These are phyloP conservation scores for Lachnellula subtilissima DNA, from an alignment of 2,329 filamentous ascomycete species.

Conservation along the genomic window DNA sequence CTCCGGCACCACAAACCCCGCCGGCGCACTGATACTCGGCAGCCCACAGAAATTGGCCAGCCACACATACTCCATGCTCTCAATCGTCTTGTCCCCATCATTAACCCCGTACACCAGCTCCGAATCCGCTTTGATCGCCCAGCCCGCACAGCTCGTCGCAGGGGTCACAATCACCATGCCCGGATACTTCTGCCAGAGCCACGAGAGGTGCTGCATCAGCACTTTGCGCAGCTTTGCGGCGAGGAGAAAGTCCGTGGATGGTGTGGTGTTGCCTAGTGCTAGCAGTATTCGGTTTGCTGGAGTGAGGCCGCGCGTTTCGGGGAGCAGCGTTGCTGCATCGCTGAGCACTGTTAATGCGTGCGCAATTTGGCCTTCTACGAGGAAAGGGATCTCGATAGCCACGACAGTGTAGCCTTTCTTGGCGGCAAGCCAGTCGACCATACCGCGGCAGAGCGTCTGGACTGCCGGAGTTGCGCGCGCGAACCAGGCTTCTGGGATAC, in stretches of 20 bases:
- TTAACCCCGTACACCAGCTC: conserved; percentile 65
- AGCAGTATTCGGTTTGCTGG: conserved; percentile 66
- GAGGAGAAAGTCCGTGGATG: conserved; percentile 64
- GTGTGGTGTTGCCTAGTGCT: conserved; percentile 56
- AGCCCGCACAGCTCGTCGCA: conserved; percentile 71
- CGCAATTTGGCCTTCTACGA: conserved; percentile 66
- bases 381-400: conserved; percentile 60
- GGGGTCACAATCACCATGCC: conserved; percentile 75
- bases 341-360: conserved; percentile 72
- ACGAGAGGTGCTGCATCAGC: conserved; percentile 72
- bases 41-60: conserved; percentile 75
- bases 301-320: conserved; percentile 32
- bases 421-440: conserved; percentile 53
- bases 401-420: conserved; percentile 45
- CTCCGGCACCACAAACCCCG: conserved; percentile 55
- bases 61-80: conserved; percentile 81
- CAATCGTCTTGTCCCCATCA: conserved; percentile 65
- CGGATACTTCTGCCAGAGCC: conserved; percentile 63
- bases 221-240: conserved; percentile 67
- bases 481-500: conserved; percentile 65
- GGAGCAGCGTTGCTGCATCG: conserved; percentile 51
- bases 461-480: conserved; percentile 62
- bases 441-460: conserved; percentile 52
- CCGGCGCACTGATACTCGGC: conserved; percentile 67
- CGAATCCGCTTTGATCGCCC: conserved; percentile 52